These are phyloP conservation scores for Neocucurbitaria cava DNA, from an alignment of 2,329 filamentous ascomycete genomes.

Conservation along the genomic window DNA sequence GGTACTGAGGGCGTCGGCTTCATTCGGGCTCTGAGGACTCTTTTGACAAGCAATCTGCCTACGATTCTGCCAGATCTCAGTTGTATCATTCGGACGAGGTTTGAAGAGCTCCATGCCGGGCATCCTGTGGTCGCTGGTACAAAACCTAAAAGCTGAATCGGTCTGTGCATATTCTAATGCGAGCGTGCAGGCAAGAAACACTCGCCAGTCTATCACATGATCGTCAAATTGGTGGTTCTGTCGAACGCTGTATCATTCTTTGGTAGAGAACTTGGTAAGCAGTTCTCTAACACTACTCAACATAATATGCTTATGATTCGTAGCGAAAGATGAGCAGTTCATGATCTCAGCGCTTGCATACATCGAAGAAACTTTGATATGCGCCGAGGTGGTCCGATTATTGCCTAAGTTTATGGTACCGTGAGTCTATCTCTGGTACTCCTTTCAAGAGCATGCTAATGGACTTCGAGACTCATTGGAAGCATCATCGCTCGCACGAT, in stretches of 20 bases:
- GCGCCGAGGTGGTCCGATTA: constrained; percentile 32
- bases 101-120: constrained; percentile 11
- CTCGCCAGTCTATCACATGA: constrained; percentile 17
- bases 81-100: constrained; percentile 4
- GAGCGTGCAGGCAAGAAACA: constrained; percentile 8
- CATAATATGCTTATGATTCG: not conserved
- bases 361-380: constrained; percentile 32
- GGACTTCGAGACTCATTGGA: not conserved
- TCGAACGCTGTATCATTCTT: constrained; percentile 26
- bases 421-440: constrained; percentile 1
- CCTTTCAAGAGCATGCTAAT: not conserved
- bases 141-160: not conserved
- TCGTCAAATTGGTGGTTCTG: constrained; percentile 17
- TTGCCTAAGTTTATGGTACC: constrained; percentile 20
- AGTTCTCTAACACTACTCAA: not conserved
- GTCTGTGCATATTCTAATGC: not conserved
- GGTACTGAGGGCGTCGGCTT: constrained; percentile 38
- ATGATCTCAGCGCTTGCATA: constrained; percentile 26
- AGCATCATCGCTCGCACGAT: constrained; percentile 17
- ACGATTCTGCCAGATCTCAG: constrained; percentile 22
- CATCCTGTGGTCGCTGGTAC: constrained; percentile 11
- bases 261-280: constrained; percentile 18
- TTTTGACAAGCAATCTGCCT: constrained; percentile 28
- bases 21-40: constrained; percentile 22
- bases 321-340: constrained; percentile 31